Evolutionary conservation across 2,329 filamentous ascomycete species (phyloP).

Genomic region (Cryphonectria nitschkei): DNA sequence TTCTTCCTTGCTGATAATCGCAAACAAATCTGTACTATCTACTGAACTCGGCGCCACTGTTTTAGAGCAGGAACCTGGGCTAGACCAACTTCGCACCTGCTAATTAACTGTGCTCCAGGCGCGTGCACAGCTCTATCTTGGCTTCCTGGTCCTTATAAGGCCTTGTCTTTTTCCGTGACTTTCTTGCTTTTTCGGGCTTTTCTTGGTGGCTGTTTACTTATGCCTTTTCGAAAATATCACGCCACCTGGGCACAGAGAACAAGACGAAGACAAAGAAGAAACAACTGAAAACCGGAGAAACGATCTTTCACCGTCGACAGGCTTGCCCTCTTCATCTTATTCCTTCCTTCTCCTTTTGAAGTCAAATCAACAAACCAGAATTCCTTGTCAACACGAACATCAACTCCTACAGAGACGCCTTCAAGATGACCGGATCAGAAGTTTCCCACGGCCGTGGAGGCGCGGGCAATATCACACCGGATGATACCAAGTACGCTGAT

Average conservation of each 20-base stretch:
- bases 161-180: background rate
- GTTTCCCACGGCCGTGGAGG: slow-evolving; percentile 65
- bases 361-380: background rate
- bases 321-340: background rate
- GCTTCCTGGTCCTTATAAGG: background rate
- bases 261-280: background rate
- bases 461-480: slow-evolving; percentile 63
- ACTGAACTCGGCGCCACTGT: background rate
- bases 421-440: slow-evolving; percentile 45
- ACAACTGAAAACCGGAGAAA: too few species aligned
- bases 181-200: background rate
- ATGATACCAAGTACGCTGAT: slow-evolving; percentile 63
- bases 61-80: background rate
- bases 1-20: background rate
- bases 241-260: background rate
- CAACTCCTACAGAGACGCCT: background rate
- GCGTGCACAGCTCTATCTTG: background rate
- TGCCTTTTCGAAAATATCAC: background rate
- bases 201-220: background rate
- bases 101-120: background rate
- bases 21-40: background rate
- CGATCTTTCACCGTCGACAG: background rate
- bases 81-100: slow-evolving; percentile 6
- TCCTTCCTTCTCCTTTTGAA: background rate
- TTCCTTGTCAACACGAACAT: background rate